phyloP scores from a whole-genome alignment of 768 basidiomycete genomes.

The Mrakia frigida region DNA sequence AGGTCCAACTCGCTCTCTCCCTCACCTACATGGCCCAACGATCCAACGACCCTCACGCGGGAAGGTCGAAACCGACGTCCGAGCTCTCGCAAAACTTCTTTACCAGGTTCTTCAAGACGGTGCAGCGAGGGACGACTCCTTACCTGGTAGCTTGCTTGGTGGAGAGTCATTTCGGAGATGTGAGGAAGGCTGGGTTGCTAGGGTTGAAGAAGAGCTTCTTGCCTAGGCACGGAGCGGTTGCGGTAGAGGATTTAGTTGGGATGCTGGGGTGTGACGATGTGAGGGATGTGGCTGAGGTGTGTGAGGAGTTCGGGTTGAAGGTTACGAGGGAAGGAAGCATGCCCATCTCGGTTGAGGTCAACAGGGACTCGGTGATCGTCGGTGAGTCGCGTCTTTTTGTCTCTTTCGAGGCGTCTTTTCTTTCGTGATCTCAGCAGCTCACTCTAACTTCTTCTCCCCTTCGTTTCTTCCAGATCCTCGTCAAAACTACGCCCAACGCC shows the following conservation, averaged over 20 bases:
- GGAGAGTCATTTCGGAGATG: conserved; percentile 70
- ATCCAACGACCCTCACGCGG: conserved; percentile 41
- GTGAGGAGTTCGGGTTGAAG: conserved; percentile 38
- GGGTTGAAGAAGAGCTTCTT: conserved; percentile 63
- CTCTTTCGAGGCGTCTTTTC: background rate
- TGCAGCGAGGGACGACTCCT: conserved; percentile 65
- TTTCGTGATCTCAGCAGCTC: no score
- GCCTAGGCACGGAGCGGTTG: conserved; percentile 39
- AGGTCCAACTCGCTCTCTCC: conserved; percentile 73
- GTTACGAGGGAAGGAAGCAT: conserved; percentile 38
- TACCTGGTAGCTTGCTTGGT: conserved; percentile 85
- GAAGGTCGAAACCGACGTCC: conserved; percentile 53
- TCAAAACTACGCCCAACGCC: conserved; percentile 23
- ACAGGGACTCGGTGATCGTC: conserved; percentile 18
- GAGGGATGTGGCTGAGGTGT: conserved; percentile 39
- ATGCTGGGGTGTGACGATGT: conserved; percentile 46
- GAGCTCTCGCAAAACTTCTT: conserved; percentile 54
- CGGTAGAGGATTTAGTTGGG: conserved; percentile 40
- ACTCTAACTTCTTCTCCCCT: background rate
- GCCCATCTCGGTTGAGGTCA: conserved; percentile 32
- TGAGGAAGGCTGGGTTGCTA: conserved; percentile 48
- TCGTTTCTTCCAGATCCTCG: conserved; percentile 12
- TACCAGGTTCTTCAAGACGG: conserved; percentile 61
- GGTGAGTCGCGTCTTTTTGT: background rate
- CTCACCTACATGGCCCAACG: conserved; percentile 75